Base-by-base conservation (phyloP, 208 protist genomes). In the Crithidia thermophila region DNA sequence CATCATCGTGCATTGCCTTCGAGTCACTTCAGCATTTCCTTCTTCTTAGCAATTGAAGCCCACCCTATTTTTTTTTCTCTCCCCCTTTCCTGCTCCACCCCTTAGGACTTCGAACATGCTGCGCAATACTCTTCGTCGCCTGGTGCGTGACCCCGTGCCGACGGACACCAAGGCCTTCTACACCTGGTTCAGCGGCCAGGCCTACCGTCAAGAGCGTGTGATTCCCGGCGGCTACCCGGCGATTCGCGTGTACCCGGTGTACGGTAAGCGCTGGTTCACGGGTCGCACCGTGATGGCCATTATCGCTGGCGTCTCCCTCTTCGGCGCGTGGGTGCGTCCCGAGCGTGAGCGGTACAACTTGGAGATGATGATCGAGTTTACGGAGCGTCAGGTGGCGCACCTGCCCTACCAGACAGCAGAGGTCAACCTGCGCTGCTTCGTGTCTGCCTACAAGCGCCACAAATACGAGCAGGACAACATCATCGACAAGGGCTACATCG, bases 181-280 rank as follows among this genome's bases (percentile, higher is more conserved):
- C 73, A 88, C 87, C 11, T 94, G 88, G 90, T 95, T 94, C 56
- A 95, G 90, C 67, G 82, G 87, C 16, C 90, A 95, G 74, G 89
- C 93, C 31, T 95, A 96, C 65, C 90, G 91, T 34, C 90, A 96
- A 77, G 86, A 95, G 75, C 84, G 89, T 60, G 81, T 87, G 23
- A 94, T 94, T 40, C 88, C 89, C 10, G 93, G 89, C 20, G 88
- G 88, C 25, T 94, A 95, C 66, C 90, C 89, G 14, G 89, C 90
- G 8, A 78, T 96, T 4, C 88, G 88, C 39, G 82, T 94, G 21
- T 97, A 94, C 72, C 90, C 89, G 2, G 91, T 94, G 23, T 96
- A 96, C 65, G 88, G 90, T 47, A 97, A 94, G 77, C 86, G 89
- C 46, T 96, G 90, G 91, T 85, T 95, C 45, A 95, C 90, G 1